A percentile compares a stretch with the other conserved stretches of the same genome.
Evolutionary conservation across 2,329 filamentous ascomycete species (phyloP).

Genomic region (Hypoxylon sp.): DNA sequence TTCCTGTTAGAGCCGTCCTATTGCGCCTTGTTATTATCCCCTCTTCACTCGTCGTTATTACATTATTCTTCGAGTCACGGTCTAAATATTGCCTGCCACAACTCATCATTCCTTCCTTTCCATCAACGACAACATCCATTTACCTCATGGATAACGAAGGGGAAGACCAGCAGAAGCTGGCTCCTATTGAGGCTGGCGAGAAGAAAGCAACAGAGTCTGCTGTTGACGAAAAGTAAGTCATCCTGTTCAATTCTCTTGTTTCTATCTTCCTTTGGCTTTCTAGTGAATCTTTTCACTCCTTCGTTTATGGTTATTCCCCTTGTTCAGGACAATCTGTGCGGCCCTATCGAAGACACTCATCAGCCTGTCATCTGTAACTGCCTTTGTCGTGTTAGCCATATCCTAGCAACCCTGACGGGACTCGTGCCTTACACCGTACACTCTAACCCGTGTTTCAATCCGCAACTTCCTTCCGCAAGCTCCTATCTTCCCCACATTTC

Average conservation of each 20-base stretch:
- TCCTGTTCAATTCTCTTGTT: background rate
- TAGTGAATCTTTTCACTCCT: background rate
- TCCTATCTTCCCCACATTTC: background rate
- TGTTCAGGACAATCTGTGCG: background rate
- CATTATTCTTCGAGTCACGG: background rate
- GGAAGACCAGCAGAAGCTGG: slow-evolving; percentile 14
- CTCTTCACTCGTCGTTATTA: background rate
- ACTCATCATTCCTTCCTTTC: background rate
- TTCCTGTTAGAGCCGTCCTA: background rate
- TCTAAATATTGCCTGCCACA: background rate
- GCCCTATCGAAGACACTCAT: background rate
- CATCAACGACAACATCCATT: background rate
- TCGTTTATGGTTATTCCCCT: background rate
- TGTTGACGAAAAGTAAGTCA: slow-evolving; percentile 29
- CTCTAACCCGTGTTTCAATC: no score
- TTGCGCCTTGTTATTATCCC: background rate
- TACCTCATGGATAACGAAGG: slow-evolving; percentile 9
- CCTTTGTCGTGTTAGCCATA: background rate
- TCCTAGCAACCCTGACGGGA: no score
- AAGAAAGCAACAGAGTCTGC: slow-evolving; percentile 9
- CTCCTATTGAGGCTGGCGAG: background rate
- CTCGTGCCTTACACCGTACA: no score
- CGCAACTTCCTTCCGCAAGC: background rate
- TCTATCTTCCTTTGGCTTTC: background rate
- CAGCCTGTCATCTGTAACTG: background rate